phyloP scores from a whole-genome alignment of 495 filamentous ascomycete genomes.

The Neurospora sp. region DNA sequence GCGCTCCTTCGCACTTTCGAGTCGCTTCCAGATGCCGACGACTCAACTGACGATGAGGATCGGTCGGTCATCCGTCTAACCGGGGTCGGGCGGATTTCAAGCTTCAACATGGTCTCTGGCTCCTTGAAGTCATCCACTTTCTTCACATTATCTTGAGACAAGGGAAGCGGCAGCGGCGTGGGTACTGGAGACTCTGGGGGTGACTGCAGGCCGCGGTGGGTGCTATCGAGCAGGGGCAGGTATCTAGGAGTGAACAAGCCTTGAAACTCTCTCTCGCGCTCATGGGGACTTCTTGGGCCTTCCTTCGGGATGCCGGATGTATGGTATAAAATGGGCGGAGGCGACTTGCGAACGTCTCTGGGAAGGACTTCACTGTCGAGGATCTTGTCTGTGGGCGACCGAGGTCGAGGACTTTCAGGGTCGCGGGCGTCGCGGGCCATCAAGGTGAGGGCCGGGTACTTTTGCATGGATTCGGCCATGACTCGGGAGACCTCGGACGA shows the following conservation, averaged over 20 bases:
- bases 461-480: constrained; percentile 34
- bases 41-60: constrained; percentile 31
- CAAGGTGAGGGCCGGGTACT: constrained; percentile 30
- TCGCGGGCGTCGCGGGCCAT: not conserved
- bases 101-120: not conserved
- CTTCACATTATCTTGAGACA: constrained; percentile 13
- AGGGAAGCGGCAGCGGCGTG: constrained; percentile 5
- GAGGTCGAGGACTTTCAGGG: constrained; percentile 5
- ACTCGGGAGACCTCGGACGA: constrained; percentile 32
- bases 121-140: constrained; percentile 20
- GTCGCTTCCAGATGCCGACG: constrained; percentile 27
- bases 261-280: constrained; percentile 47
- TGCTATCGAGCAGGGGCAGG: constrained; percentile 46
- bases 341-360: constrained; percentile 28
- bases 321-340: constrained; percentile 32
- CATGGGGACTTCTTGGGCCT: constrained; percentile 32
- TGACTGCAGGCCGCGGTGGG: constrained; percentile 20
- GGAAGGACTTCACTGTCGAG: constrained; percentile 10
- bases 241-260: constrained; percentile 52
- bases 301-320: constrained; percentile 27
- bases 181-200: constrained; percentile 15
- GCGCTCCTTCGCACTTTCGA: constrained; percentile 35
- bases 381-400: constrained; percentile 9
- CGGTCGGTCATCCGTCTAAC: constrained; percentile 23
- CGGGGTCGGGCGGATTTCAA: constrained; percentile 7